Evolutionary conservation across 202 grass and related monocot genomes (phyloP).

Genomic region (Panicum virgatum): DNA sequence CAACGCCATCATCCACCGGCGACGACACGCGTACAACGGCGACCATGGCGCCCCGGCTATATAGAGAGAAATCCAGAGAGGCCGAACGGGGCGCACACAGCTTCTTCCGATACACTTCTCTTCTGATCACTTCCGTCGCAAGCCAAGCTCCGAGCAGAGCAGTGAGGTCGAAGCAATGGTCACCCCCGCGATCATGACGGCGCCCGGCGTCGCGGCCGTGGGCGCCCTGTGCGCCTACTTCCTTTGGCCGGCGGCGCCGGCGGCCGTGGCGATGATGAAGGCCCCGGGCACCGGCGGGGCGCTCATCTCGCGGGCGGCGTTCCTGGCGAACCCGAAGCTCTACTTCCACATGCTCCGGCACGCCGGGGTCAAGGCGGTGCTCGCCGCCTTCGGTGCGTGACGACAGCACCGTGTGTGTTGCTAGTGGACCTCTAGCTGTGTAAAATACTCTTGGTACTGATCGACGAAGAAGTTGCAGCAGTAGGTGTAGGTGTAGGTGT

Average conservation of each 20-base stretch:
- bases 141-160: neutral
- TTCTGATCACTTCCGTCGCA: too few species aligned
- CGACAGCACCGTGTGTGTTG: too few species aligned
- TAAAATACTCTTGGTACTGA: too few species aligned
- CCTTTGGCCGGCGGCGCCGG: neutral
- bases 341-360: neutral
- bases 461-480: too few species aligned
- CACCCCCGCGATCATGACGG: neutral
- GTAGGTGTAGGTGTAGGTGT: too few species aligned
- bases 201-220: neutral
- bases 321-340: neutral
- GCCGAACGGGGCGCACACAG: too few species aligned
- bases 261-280: constrained; percentile 1
- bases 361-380: neutral
- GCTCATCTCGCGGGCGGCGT: constrained; percentile 3
- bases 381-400: too few species aligned
- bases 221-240: neutral
- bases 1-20: too few species aligned
- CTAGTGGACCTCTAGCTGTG: too few species aligned
- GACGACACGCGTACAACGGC: too few species aligned
- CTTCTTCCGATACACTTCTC: neutral
- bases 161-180: neutral
- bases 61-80: too few species aligned
- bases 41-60: too few species aligned
- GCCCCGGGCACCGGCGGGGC: constrained; percentile 21